Evolutionary conservation across 331 rosid species (phyloP).

Genomic region (Phaseolus coccineus): DNA sequence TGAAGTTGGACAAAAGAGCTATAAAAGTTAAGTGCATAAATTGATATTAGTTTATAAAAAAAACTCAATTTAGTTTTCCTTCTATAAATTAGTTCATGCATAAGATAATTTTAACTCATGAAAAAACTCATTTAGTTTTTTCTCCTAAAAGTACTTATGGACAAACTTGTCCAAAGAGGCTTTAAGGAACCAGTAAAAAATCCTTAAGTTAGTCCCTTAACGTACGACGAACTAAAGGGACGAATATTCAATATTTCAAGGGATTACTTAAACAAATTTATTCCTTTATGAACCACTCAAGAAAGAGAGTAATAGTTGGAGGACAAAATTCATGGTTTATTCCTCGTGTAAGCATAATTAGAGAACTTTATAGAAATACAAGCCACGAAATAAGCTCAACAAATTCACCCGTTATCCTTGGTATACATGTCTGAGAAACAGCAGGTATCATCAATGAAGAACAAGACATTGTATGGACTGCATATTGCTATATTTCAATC

Average conservation of each 20-base stretch:
- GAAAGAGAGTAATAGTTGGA: neutral
- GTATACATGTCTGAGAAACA: slow-evolving; percentile 24
- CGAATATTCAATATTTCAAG: neutral
- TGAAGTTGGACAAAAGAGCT: too few relatives aligned
- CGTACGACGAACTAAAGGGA: neutral
- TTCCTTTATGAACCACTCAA: neutral
- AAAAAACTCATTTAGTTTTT: too few relatives aligned
- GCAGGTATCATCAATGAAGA: neutral
- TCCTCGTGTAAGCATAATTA: neutral
- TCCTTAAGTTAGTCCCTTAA: neutral
- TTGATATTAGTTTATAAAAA: too few relatives aligned
- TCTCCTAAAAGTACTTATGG: too few relatives aligned
- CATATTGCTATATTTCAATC: too few relatives aligned
- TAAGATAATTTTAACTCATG: too few relatives aligned
- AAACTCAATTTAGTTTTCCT: too few relatives aligned
- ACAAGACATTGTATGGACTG: neutral
- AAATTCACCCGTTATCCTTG: neutral
- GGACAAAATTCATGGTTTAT: neutral
- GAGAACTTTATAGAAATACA: neutral
- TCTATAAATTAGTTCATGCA: too few relatives aligned
- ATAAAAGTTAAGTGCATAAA: too few relatives aligned
- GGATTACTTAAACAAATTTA: neutral
- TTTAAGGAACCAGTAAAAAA: too few relatives aligned
- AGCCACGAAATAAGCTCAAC: neutral
- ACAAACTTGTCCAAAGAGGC: too few relatives aligned